Conservation (phyloP, 2,329 filamentous ascomycete genomes). For the Paradendryphiella salina region DNA sequence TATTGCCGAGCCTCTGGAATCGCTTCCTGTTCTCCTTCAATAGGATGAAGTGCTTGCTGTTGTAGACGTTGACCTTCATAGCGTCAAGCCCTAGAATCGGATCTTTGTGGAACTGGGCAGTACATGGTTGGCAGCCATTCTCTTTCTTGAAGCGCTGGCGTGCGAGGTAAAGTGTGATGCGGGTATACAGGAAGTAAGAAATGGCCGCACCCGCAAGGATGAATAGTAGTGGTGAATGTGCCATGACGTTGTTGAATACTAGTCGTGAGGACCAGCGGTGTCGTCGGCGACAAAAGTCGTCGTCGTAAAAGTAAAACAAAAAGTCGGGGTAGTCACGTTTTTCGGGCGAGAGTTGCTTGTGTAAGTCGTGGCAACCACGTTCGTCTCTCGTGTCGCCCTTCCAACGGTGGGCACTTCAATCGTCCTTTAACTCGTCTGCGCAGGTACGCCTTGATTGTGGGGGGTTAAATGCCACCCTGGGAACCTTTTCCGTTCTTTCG, state of each 20-base stretch:
- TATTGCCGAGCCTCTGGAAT: slow-evolving; percentile 38
- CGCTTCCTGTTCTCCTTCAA: slow-evolving; percentile 29
- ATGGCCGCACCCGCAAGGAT: slow-evolving; percentile 38
- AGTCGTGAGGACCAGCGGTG: background rate
- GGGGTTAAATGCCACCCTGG: background rate
- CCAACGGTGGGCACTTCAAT: background rate
- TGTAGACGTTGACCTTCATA: slow-evolving; percentile 48
- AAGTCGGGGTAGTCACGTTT: background rate
- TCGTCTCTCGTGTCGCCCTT: background rate
- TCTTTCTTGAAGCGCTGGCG: slow-evolving; percentile 47
- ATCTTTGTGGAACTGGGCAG: slow-evolving; percentile 56
- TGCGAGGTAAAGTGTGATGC: slow-evolving; percentile 41
- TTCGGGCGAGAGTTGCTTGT: background rate
- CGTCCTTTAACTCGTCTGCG: background rate
- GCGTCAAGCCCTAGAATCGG: slow-evolving; percentile 59
- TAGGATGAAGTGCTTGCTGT: slow-evolving; percentile 38
- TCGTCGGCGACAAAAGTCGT: background rate
- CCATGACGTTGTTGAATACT: slow-evolving; percentile 17
- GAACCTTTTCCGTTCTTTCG: background rate
- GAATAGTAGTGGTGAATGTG: slow-evolving; percentile 32
- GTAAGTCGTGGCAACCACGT: background rate
- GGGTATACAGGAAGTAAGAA: slow-evolving; percentile 42
- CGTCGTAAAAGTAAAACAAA: background rate
- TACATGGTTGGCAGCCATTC: slow-evolving; percentile 55
- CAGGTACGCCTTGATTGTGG: background rate